Conservation (phyloP, 1,284 basidiomycete genomes). For the Leccinum pachyderme region DNA sequence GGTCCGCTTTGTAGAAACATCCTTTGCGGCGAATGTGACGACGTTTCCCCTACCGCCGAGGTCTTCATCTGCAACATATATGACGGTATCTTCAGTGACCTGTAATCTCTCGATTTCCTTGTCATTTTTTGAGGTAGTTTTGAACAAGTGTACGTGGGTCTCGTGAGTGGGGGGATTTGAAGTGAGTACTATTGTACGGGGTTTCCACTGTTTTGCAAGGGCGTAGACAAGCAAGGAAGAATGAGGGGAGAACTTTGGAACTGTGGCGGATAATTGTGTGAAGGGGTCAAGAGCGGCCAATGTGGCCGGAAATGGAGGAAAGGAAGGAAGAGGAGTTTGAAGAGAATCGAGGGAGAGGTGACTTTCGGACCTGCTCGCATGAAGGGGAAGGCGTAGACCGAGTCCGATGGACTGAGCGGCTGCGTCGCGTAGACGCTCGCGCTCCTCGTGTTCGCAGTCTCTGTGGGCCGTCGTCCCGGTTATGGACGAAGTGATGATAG, state of each 20-base stretch:
- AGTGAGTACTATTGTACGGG: constrained; percentile 61
- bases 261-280: constrained; percentile 46
- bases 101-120: constrained; percentile 68
- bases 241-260: constrained; percentile 66
- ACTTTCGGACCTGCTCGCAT: constrained; percentile 9
- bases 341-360: constrained; percentile 16
- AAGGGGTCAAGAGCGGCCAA: constrained; percentile 48
- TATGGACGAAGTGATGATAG: constrained; percentile 25
- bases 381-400: constrained; percentile 27
- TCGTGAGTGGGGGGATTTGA: constrained; percentile 38
- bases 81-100: constrained; percentile 70
- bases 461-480: constrained; percentile 18
- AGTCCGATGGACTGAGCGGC: constrained; percentile 76
- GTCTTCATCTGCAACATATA: constrained; percentile 69
- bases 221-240: constrained; percentile 67
- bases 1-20: constrained; percentile 50
- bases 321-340: constrained; percentile 9
- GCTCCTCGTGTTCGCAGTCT: constrained; percentile 66
- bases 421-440: constrained; percentile 65
- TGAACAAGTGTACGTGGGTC: constrained; percentile 73
- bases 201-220: constrained; percentile 70
- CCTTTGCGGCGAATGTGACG: constrained; percentile 63
- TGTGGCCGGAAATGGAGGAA: constrained; percentile 60
- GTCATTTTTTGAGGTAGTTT: constrained; percentile 53
- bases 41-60: constrained; percentile 61